Base-by-base conservation (phyloP, 768 basidiomycete species). In the Tylopilus subfusipes region DNA sequence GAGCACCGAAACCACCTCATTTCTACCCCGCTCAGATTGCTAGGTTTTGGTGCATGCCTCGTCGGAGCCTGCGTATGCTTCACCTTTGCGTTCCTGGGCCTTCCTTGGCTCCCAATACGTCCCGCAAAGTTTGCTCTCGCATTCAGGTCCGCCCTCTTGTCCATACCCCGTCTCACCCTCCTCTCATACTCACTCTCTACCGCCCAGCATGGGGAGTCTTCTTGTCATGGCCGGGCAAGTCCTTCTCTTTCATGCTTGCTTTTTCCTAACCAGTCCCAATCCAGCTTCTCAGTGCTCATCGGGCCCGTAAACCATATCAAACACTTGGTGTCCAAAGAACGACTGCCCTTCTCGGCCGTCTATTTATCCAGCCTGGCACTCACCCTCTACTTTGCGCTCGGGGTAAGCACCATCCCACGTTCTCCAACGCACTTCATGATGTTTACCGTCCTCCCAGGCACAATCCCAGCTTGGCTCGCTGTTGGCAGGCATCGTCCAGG, bases 201-300 rank as follows among this genome's bases (percentile, higher is more conserved):
- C n/a, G 1, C 24, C 2, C 48, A 54, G 91, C 65, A 74, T 96
- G 52, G 94, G 94, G 34, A 92, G 90, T 60, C 73, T 93, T 55
- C 82, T 99, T 29, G 95, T 98, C 69, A 98, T 99, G 96, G 86
- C 91, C 67, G 97, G 93, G 86, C 93, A 63, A 63, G 86, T 62
- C 29, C 12, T 18, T n/a, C n/a, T n/a, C 47, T 0, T 19, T 31
- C 18, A 5, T 6, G 14, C 30, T 1, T 13, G n/a, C 39, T 25
- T 24, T 13, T 45, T 19, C 46, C 52, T 53, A 18, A 45, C 49
- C 13, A 5, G 30, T 12, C 2, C 4, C 30, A 24, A 14, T 48
- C 25, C 47, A 91, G 90, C 16, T 92, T 92, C 69, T 85, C 89
- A 18, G 81, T 91, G n/a, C 80, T 91, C 56, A 81, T 90, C 52